Conservation (phyloP, 208 protist genomes). For the Strigomonas culicis region DNA sequence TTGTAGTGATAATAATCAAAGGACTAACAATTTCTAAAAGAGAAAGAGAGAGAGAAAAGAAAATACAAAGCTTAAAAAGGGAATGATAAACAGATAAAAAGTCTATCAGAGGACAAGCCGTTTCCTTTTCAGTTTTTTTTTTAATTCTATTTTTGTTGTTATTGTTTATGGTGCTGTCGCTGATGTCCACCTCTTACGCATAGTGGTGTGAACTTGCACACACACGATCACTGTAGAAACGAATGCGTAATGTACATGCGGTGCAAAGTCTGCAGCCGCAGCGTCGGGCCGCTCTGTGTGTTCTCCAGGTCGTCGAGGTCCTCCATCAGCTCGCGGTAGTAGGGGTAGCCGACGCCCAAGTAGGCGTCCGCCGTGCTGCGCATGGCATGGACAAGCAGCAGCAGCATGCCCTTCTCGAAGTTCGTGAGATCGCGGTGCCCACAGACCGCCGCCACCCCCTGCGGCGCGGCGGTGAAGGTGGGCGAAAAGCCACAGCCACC, state of each 20-base stretch:
- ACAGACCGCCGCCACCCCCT: not conserved
- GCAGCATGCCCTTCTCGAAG: conserved; percentile 72
- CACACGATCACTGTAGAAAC: conserved; percentile 22
- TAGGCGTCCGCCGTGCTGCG: conserved; percentile 43
- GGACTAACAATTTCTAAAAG: too few species aligned
- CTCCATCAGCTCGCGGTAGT: conserved; percentile 53
- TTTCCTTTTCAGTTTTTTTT: too few species aligned
- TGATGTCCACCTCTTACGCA: too few species aligned
- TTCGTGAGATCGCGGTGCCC: conserved; percentile 25
- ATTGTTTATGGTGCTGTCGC: not conserved
- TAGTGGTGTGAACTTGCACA: too few species aligned
- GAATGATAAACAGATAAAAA: not conserved
- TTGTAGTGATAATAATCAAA: too few species aligned
- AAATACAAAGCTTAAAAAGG: not conserved
- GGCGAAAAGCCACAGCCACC: too few species aligned
- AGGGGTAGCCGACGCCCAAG: conserved; percentile 34
- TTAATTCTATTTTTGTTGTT: not conserved
- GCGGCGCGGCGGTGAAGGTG: too few species aligned
- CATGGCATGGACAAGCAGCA: conserved; percentile 71
- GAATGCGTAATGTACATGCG: conserved; percentile 59
- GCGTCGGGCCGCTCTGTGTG: conserved; percentile 34
- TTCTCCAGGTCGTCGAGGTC: conserved; percentile 73
- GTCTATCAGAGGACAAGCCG: not conserved
- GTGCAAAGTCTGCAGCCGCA: conserved; percentile 49
- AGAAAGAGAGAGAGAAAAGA: conserved; percentile 4